phyloP scores from a whole-genome alignment of 75 land plant genomes.

The Cupressus sempervirens region DNA sequence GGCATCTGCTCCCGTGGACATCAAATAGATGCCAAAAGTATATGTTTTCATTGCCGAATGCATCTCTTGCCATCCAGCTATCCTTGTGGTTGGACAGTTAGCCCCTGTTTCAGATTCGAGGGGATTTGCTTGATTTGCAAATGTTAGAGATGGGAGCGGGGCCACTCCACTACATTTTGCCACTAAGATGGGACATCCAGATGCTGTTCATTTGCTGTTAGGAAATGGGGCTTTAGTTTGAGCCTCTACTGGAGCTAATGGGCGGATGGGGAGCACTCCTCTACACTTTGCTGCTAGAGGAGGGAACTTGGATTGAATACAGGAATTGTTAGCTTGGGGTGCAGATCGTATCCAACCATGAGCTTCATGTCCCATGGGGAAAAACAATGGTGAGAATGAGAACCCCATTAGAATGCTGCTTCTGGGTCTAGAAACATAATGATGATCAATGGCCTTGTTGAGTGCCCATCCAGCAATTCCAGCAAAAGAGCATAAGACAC shows the following conservation, averaged over 20 bases:
- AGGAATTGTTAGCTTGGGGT: slow-evolving; percentile 81
- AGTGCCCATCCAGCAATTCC: too few relatives aligned
- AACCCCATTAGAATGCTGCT: too few relatives aligned
- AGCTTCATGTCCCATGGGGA: too few relatives aligned
- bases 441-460: too few relatives aligned
- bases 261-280: slow-evolving; percentile 68
- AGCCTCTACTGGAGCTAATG: slow-evolving; percentile 67
- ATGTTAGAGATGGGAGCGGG: slow-evolving; percentile 78
- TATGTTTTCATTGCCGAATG: too few relatives aligned
- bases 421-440: too few relatives aligned
- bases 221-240: slow-evolving; percentile 82
- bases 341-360: slow-evolving; percentile 66
- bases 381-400: too few relatives aligned
- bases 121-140: slow-evolving; percentile 81
- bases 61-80: too few relatives aligned
- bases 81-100: slow-evolving; percentile 58
- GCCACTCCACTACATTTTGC: slow-evolving; percentile 86
- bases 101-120: slow-evolving; percentile 71
- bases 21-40: too few relatives aligned
- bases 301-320: slow-evolving; percentile 56
- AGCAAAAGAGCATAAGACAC: too few relatives aligned
- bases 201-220: slow-evolving; percentile 58
- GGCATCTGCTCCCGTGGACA: too few relatives aligned
- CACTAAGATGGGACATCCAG: slow-evolving; percentile 48
- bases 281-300: slow-evolving; percentile 77